These are phyloP conservation scores for Sechiopsis laciniata DNA, from an alignment of 306 rosid genomes.

Conservation along the genomic window DNA sequence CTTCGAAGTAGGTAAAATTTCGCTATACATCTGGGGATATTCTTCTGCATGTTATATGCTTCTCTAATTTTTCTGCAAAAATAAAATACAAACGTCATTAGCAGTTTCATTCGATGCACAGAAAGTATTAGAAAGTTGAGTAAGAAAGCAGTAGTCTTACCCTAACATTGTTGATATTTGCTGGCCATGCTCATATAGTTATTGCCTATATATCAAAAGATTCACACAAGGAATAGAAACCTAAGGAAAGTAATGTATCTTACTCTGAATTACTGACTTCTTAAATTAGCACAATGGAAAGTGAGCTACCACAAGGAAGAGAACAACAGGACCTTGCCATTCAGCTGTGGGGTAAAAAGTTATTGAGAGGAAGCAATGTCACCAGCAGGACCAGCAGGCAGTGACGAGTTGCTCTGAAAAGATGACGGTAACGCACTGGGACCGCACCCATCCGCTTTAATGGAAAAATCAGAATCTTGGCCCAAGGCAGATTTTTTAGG, in stretches of 20 bases:
- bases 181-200: slow-evolving; percentile 39
- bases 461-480: slow-evolving; percentile 32
- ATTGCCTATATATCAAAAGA: slow-evolving; percentile 52
- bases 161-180: slow-evolving; percentile 53
- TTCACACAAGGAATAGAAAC: slow-evolving; percentile 35
- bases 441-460: slow-evolving; percentile 30
- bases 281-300: slow-evolving; percentile 12
- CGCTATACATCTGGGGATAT: slow-evolving; percentile 76
- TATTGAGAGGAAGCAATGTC: slow-evolving; percentile 36
- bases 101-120: not conserved
- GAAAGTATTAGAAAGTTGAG: slow-evolving; percentile 4
- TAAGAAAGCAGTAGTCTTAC: slow-evolving; percentile 31
- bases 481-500: slow-evolving; percentile 59
- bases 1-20: slow-evolving; percentile 67
- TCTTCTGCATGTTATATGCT: slow-evolving; percentile 50
- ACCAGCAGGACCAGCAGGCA: slow-evolving; percentile 28
- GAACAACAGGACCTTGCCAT: slow-evolving; percentile 40
- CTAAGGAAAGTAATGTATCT: slow-evolving; percentile 25
- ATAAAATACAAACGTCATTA: slow-evolving; percentile 15
- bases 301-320: slow-evolving; percentile 22
- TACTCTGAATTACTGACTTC: slow-evolving; percentile 21
- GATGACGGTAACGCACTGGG: slow-evolving; percentile 26
- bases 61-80: slow-evolving; percentile 59
- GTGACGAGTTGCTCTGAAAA: slow-evolving; percentile 29
- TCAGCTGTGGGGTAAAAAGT: slow-evolving; percentile 25